Evolutionary conservation across 1,284 basidiomycete genomes (phyloP), one percentile per base, ranked within the genome.

Genomic region (Fomitopsis pinicola): DNA sequence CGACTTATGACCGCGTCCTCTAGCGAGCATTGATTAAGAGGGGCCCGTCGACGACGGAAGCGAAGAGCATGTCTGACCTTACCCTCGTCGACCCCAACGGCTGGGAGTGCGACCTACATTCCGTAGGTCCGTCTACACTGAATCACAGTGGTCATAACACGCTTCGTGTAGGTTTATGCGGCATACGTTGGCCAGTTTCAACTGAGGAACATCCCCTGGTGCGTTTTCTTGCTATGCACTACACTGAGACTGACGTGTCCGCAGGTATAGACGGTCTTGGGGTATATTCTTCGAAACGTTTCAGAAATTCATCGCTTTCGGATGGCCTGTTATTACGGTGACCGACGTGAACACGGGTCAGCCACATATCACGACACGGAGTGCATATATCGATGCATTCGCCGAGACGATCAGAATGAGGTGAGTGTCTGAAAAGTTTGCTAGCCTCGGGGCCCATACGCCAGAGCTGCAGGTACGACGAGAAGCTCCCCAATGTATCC

Each of bases 151-250:
- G 8, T 33, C 30, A 33, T 52, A 17, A 22, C 19, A 30, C 30
- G 9, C 15, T 15, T 22, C 22, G 22, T 42, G 8, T 62, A 89
- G 88, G 84, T 94, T 17, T 94, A 94, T 71, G 87, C 91, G 12
- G 91, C 89, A 12, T 94, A 92, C 73, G 87, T 94, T 75, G 91
- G 91, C 1, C 81, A 91, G 69, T 94, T 94, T 69, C 91, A 94
- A 70, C 74, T 84, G 9, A 81, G 91, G 65, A 82, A 81, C 63
- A 77, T 92, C 55, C 82, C 87, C 59, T 94, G 92, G 92, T 91
- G 69, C 65, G 82, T 73, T 9, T 46, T 45, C 46, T 9, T 28
- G 9, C 35, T 22, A 42, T 8, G 2, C 30, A 33, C 30, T 28
- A 9, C 12, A 19, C 22, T 28, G 2, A 7, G 45, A 2, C 9